Evolutionary conservation across 2,329 filamentous ascomycete species (phyloP).

Genomic region (Fusarium acutatum): DNA sequence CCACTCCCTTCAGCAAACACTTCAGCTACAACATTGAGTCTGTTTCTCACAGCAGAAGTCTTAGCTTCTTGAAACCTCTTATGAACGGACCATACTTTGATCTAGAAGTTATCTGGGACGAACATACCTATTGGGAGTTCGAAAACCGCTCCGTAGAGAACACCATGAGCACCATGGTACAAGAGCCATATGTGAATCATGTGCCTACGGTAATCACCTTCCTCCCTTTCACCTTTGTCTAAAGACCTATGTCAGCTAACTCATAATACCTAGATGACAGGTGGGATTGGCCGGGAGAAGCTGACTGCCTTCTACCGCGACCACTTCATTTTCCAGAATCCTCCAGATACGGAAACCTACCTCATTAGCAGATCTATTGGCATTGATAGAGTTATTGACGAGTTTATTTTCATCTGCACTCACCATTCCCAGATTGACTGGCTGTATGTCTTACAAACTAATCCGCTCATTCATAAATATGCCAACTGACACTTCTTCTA

Average conservation of each 20-base stretch:
- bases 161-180: conserved; percentile 83
- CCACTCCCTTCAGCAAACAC: conserved; percentile 56
- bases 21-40: conserved; percentile 64
- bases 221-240: accelerated
- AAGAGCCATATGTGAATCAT: conserved; percentile 82
- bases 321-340: conserved; percentile 80
- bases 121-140: conserved; percentile 79
- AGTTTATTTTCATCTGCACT: conserved; percentile 72
- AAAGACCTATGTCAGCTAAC: background rate
- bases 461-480: accelerated
- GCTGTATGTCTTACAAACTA: conserved; percentile 61
- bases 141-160: conserved; percentile 71
- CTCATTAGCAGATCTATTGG: conserved; percentile 77
- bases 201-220: conserved; percentile 66
- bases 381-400: conserved; percentile 75
- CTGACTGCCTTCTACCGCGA: conserved; percentile 75
- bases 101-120: conserved; percentile 80
- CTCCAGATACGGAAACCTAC: conserved; percentile 71
- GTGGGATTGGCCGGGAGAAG: conserved; percentile 71
- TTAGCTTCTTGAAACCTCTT: conserved; percentile 70
- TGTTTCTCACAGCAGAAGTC: conserved; percentile 71
- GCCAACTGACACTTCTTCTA: background rate
- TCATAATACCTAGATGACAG: conserved; percentile 57
- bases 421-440: conserved; percentile 71
- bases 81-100: conserved; percentile 75